Base-by-base conservation (phyloP, 129 eudicot species). In the Lonicera japonica region DNA sequence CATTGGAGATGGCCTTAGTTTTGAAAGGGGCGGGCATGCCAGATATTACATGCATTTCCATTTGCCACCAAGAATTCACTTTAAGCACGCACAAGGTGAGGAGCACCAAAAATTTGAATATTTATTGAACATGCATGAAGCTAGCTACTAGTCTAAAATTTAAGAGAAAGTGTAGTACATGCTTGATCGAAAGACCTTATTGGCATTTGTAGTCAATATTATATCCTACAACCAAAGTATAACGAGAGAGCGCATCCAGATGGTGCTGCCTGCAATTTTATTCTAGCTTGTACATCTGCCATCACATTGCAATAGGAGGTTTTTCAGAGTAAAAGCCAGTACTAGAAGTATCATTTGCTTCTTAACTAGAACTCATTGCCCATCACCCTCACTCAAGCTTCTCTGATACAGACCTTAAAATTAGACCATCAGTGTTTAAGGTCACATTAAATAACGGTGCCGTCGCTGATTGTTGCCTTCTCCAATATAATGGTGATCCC, bases 381-480 rank as follows among this genome's bases (percentile, higher is more conserved):
- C n/a, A 38, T 38, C 43, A 38, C 43, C 43, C 5, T 38, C 43
- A 10, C 43, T 38, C 10, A 10, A 38, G 43, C 43, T 38, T 38
- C 43, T 10, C 10, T 38, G 10, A 10, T 38, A 38, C 43, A 10
- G 10, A 38, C 43, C 43, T 10, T 10, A 38, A 38, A 38, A 38
- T 10, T 38, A 38, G 43, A 38, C 10, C 43, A 38, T 10, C 5
- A 10, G 43, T 38, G 8, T 14, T 43, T 43, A 11, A 43, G 50
- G 1, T 43, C 50, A 14, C 16, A 8, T 43, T 62, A 92, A 75
- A 92, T 92, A 66, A 92, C 77, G 11, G 83, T 79, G 22, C 95
- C 96, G 80, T 92, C 91, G 1, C 41, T 60, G 34, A 92, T 85
- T 25, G 91, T 92, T 58, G 96, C 98, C 71, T 92, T 92, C 82